Percentiles rank a stretch among this genome's conserved stretches.
These are phyloP conservation scores for Dryas integrifolia DNA, from an alignment of 331 rosid genomes.

Conservation along the genomic window DNA sequence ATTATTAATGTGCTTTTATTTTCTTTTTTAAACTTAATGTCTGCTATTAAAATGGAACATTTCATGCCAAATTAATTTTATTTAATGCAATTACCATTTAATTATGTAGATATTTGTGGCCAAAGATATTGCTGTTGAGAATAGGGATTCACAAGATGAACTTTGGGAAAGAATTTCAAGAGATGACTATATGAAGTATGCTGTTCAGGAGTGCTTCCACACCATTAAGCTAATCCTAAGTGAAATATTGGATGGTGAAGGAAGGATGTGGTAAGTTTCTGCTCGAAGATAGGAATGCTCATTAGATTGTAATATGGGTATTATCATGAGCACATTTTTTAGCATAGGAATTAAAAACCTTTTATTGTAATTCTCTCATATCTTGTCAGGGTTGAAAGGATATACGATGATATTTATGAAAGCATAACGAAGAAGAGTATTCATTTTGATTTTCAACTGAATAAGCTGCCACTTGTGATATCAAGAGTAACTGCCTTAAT, in stretches of 20 bases:
- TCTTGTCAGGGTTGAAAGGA: conserved; percentile 71
- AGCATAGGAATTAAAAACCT: background rate
- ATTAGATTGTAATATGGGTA: conserved; percentile 4
- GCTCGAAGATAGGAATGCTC: conserved; percentile 5
- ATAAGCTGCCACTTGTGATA: conserved; percentile 77
- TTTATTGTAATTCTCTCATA: conserved; percentile 19
- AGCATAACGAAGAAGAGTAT: conserved; percentile 44
- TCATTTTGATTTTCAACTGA: conserved; percentile 46
- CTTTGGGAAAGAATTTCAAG: conserved; percentile 86
- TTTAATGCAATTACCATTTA: background rate
- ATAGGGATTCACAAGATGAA: conserved; percentile 66
- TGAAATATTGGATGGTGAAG: conserved; percentile 69
- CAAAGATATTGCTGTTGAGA: conserved; percentile 80
- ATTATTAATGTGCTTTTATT: background rate
- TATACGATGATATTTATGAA: conserved; percentile 54
- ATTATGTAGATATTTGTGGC: conserved; percentile 74
- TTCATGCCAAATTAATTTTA: background rate
- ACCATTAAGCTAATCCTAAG: conserved; percentile 58
- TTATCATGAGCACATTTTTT: background rate
- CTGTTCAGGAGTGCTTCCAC: conserved; percentile 88
- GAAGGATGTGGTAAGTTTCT: conserved; percentile 70
- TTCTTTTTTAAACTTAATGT: background rate
- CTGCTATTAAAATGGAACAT: background rate
- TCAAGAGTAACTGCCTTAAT: conserved; percentile 81
- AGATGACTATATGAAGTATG: conserved; percentile 92